A percentile compares a stretch with the other conserved stretches of the same genome.
Conservation (phyloP, 2,329 filamentous ascomycete genomes). For the Clarireedia monteithiana region DNA sequence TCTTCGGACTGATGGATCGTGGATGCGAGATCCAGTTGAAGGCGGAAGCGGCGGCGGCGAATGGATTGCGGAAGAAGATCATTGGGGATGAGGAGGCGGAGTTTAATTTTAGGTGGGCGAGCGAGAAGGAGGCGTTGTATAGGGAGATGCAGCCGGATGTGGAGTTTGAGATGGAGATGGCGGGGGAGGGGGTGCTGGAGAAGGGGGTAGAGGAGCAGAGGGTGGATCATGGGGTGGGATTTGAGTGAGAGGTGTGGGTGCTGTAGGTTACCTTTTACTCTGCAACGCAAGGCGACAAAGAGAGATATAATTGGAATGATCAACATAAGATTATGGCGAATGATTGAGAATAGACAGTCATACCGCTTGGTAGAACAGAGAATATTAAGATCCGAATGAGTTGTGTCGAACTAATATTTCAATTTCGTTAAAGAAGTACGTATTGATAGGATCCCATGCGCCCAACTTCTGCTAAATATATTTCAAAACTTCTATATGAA, state of each 20-base stretch:
- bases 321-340: no score
- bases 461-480: no score
- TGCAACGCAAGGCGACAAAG: no score
- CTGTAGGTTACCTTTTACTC: neutral
- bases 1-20: constrained; percentile 62
- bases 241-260: neutral
- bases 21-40: constrained; percentile 60
- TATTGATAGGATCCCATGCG: no score
- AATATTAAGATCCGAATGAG: no score
- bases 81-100: constrained; percentile 48
- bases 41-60: constrained; percentile 59
- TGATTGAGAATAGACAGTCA: no score
- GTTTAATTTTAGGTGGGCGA: constrained; percentile 44
- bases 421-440: no score
- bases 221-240: constrained; percentile 22
- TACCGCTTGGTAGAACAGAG: no score
- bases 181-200: constrained; percentile 27
- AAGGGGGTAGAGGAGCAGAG: constrained; percentile 25
- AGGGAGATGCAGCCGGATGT: constrained; percentile 40
- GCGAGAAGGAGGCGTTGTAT: constrained; percentile 39
- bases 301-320: no score
- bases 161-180: constrained; percentile 39
- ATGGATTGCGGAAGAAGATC: constrained; percentile 41
- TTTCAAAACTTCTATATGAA: no score
- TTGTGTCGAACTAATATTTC: no score